Evolutionary conservation across 2,329 filamentous ascomycete genomes (phyloP).

Genomic region (Xylariales sp.): DNA sequence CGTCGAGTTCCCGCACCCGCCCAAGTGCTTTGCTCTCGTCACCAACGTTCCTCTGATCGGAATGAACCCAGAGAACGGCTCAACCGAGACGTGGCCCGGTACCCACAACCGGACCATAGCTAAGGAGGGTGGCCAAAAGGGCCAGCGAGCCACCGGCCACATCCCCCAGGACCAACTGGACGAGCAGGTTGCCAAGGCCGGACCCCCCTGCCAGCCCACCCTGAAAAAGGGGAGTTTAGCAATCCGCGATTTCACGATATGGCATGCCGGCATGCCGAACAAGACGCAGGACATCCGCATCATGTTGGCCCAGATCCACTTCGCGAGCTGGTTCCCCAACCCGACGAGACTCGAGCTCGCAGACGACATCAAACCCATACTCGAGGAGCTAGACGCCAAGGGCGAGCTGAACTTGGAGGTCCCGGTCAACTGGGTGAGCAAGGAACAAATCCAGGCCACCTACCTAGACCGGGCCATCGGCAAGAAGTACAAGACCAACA

Average conservation of each 20-base stretch:
- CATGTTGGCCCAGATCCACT: constrained; percentile 72
- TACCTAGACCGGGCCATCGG: constrained; percentile 70
- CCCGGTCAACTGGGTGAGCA: constrained; percentile 61
- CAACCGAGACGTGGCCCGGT: constrained; percentile 69
- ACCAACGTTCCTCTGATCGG: constrained; percentile 65
- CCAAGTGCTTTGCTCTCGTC: constrained; percentile 65
- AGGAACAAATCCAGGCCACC: constrained; percentile 54
- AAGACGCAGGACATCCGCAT: constrained; percentile 62
- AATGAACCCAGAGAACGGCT: constrained; percentile 64
- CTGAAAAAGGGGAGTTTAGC: constrained; percentile 67
- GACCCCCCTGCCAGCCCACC: constrained; percentile 61
- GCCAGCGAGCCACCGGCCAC: constrained; percentile 63
- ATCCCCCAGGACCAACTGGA: constrained; percentile 58
- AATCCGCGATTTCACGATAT: constrained; percentile 69
- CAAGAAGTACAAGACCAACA: constrained; percentile 71
- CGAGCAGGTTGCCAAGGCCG: constrained; percentile 50
- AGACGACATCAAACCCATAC: constrained; percentile 59
- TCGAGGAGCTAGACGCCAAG: constrained; percentile 53
- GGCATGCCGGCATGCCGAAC: constrained; percentile 74
- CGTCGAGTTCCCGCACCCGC: constrained; percentile 67
- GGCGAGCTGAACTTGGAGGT: constrained; percentile 58
- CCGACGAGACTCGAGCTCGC: constrained; percentile 66
- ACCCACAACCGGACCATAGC: constrained; percentile 57
- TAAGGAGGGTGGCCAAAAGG: constrained; percentile 59
- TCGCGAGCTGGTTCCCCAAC: constrained; percentile 68